Base-by-base conservation (phyloP, 352 stramenopile genomes). In the Phytophthora ohioensis region DNA sequence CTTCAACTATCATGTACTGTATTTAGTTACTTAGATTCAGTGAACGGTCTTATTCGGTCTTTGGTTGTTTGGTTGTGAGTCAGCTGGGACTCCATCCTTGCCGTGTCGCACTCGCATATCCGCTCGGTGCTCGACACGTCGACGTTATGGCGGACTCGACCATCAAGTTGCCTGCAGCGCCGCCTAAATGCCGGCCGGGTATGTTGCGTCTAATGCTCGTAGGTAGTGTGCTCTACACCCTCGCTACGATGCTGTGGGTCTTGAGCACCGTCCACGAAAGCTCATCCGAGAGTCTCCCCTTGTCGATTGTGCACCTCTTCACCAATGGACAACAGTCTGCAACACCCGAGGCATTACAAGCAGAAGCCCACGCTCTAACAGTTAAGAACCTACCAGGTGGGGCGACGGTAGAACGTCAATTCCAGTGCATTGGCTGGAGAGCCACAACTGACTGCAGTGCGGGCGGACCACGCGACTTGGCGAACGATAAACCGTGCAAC, bases 361-460 rank as follows among this genome's bases (percentile, higher is more conserved):
- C 67, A 0, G 47, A 74, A 9, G 47, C 41, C 11, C 67, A 74
- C 10, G 67, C 67, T 30, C 41, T 15, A 21, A 66, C 32, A 3
- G 60, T 74, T 2, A 62, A 64, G 39, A 55, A 49, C 21, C 49
- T 70, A n/a, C 54, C 67, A 32, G 53, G 46, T 62, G 60, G 67
- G 6, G 47, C 42, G 12, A 57, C 60, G 11, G 15, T 55, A 21
- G 61, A 70, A 46, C 67, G 67, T 17, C 34, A 71, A 47, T 60
- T 75, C 35, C 55, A 49, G 5, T 75, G 67, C 51, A 63, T 75
- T 34, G 67, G 67, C 3, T 75, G 61, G 55, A 36, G 62, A 67
- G 67, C 67, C 13, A 75, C 62, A 11, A 38, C 34, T 9, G 67
- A 59, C 34, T 75, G 67, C 36, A 67, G 31, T 38, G 38, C 67